Evolutionary conservation across 176 grass and related monocot species (phyloP), one percentile per base, ranked within the genome.

Genomic region (Canna indica): DNA sequence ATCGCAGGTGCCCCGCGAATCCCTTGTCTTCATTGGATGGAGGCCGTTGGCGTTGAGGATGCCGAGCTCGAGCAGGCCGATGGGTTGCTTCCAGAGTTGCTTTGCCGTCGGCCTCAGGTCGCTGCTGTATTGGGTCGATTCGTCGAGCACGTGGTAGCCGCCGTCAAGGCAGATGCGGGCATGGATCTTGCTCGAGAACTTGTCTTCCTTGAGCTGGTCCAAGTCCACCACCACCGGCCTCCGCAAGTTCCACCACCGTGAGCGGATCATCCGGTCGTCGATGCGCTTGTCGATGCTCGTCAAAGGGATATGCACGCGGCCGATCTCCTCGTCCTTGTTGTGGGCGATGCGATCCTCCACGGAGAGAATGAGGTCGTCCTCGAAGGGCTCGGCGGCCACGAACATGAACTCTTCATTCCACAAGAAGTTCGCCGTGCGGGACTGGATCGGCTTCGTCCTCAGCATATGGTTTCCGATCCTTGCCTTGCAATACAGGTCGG

Each of bases 131-230:
- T 93, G 86, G 27, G 85, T 90, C 52, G 89, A 87, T 69, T 99
- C 94, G 72, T 99, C 94, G 18, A 99, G 68, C 29, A 99, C 94
- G 71, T 99, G 94, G 53, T 99, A 99, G 24, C 94, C 94, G 46
- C 94, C 94, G 64, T 99, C 94, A 25, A 99, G 82, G 48, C 81
- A 85, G 72, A 86, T 22, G 36, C 61, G 67, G 17, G 90, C 82
- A 47, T 73, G 47, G 36, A 99, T 31, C 80, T 90, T 93, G 59
- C 82, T 80, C 15, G 91, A 86, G 86, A 93, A 90, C 69, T 90
- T 90, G 38, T 99, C 86, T 70, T 96, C 93, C 71, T 81, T 91
- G 3, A 96, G 56, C 67, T 85, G 76, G 59, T 96, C 87, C 57
- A 87, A 32, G 14, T 93, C 86, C 12, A 91, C 69, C 13, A 80